Conservation (phyloP, 129 eudicot genomes). For the Solidago caesia region DNA sequence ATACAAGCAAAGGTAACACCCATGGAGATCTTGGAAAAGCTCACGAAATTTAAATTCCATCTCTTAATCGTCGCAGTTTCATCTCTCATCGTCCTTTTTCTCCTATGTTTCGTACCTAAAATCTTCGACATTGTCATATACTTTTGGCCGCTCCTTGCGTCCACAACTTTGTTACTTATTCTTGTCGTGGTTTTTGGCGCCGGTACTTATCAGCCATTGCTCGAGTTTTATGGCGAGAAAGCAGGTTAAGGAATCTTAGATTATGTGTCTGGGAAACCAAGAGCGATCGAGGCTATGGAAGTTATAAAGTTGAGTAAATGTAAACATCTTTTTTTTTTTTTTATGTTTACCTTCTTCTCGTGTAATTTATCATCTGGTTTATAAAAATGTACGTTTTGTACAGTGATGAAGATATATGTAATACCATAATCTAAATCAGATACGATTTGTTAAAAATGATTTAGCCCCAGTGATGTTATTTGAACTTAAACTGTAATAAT, state of each 20-base stretch:
- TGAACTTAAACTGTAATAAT: neutral
- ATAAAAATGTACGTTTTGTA: too few species aligned
- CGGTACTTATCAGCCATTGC: conserved; percentile 48
- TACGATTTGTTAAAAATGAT: neutral
- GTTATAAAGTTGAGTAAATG: neutral
- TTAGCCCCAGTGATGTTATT: neutral
- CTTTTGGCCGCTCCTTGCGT: conserved; percentile 65
- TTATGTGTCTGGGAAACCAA: conserved; percentile 44
- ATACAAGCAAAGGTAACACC: neutral
- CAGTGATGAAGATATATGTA: too few species aligned
- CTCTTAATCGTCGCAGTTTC: conserved; percentile 25
- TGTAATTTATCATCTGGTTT: too few species aligned
- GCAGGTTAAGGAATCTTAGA: conserved; percentile 72
- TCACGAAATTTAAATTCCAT: conserved; percentile 43
- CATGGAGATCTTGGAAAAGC: conserved; percentile 53
- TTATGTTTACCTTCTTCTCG: too few species aligned
- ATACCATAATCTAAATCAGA: neutral
- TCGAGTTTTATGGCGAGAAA: conserved; percentile 46
- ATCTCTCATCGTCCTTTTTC: conserved; percentile 13
- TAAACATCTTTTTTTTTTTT: neutral
- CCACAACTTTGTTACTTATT: conserved; percentile 60
- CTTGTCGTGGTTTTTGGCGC: conserved; percentile 51
- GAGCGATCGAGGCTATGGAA: conserved; percentile 9
- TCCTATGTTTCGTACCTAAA: conserved; percentile 43
- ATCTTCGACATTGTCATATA: conserved; percentile 48